Conservation (phyloP, 2,329 filamentous ascomycete genomes). For the Lachnellula hyalina region DNA sequence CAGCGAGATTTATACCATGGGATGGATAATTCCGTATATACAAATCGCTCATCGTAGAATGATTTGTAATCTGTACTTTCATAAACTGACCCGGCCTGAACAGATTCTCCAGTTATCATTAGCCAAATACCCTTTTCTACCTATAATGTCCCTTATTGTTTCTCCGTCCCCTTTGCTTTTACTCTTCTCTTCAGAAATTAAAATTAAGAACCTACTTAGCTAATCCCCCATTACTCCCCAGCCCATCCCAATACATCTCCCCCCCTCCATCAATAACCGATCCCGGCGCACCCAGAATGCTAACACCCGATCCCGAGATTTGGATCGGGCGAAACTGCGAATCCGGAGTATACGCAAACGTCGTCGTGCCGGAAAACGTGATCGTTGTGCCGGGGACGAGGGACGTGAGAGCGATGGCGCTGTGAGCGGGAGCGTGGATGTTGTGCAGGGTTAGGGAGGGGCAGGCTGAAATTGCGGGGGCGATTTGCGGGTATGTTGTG, state of each 20-base stretch:
- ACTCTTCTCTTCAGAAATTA: background rate
- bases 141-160: too few relatives aligned
- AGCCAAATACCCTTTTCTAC: too few relatives aligned
- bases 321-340: conserved; percentile 35
- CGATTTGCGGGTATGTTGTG: conserved; percentile 30
- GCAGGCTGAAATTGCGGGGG: conserved; percentile 36
- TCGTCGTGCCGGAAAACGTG: conserved; percentile 37
- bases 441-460: conserved; percentile 37
- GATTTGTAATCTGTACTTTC: conserved; percentile 35
- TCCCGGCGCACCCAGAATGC: conserved; percentile 34
- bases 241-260: conserved; percentile 39
- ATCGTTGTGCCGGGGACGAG: conserved; percentile 38
- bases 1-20: conserved; percentile 36
- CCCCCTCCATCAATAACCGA: conserved; percentile 37
- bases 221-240: conserved; percentile 42
- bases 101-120: conserved; percentile 2
- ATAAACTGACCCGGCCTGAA: conserved; percentile 38
- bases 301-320: conserved; percentile 36
- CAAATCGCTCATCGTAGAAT: conserved; percentile 34
- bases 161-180: background rate
- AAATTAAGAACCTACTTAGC: conserved; percentile 8
- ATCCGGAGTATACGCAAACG: conserved; percentile 35
- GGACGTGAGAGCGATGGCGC: conserved; percentile 36
- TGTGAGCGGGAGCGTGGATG: conserved; percentile 35
- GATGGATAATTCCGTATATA: conserved; percentile 38